Base-by-base conservation (phyloP, 352 stramenopile genomes). In the Pythium phragmitis region DNA sequence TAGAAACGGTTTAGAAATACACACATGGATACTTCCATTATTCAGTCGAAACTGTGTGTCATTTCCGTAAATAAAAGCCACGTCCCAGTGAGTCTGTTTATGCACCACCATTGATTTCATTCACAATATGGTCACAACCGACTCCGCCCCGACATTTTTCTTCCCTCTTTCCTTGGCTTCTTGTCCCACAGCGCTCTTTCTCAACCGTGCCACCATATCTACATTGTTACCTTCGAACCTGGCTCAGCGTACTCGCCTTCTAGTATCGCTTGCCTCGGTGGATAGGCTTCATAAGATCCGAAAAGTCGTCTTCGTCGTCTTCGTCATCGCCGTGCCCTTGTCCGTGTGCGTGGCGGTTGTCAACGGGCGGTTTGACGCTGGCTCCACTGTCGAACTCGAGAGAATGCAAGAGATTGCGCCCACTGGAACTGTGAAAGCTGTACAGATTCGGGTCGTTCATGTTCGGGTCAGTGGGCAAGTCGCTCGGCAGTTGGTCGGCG, bases 291-390 rank as follows among this genome's bases (percentile, higher is more conserved):
- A 73, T 65, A 14, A 73, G 60, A 41, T 73, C 56, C 7, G 23
- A 46, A 41, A 69, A 63, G 56, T 73, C 66, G 30, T 68, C 55
- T 7, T 50, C 37, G 26, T 64, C 63, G 5, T 67, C 64, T 28
- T 88, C 56, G 41, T 88, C 80, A 49, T 81, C 80, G 55, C 67
- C 56, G 47, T 73, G 39, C 1, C 7, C 21, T 9, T 50, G n/a
- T 50, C 21, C 21, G n/a, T 26, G n/a, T 48, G 14, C 26, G 49
- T 67, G 50, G 51, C 49, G 11, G 23, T 54, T 23, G 58, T 14
- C 19, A 39, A 37, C 42, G 42, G 58, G 19, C 26, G 39, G 14
- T 3, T 57, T 17, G 8, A 28, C 17, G 21, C 26, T 30, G 26
- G 43, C 49, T 6, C 50, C 8, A 50, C 67, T 39, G 8, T 82